Evolutionary conservation across 1,139 yeast species (phyloP).

Genomic region (Petasospora rhodanensis): DNA sequence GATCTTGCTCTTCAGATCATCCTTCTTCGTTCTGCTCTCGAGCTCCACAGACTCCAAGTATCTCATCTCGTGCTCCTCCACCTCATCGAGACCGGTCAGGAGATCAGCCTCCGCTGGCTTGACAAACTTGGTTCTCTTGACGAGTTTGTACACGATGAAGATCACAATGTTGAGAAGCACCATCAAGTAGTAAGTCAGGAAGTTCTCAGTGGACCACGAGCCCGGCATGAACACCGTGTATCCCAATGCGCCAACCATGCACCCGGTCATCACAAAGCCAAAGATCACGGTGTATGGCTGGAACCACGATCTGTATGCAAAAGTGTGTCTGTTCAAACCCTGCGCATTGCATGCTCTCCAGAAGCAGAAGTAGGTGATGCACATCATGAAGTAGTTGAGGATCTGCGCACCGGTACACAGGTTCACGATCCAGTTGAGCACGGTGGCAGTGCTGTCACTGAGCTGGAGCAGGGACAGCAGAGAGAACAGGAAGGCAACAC

Average conservation of each 20-base stretch:
- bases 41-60: conserved; percentile 26
- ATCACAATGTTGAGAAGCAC: conserved; percentile 55
- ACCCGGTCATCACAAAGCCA: conserved; percentile 38
- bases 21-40: conserved; percentile 1
- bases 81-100: conserved; percentile 47
- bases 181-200: conserved; percentile 50
- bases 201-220: conserved; percentile 53
- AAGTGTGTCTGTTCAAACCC: conserved; percentile 42
- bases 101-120: conserved; percentile 51
- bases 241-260: conserved; percentile 62
- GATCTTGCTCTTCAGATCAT: conserved; percentile 1
- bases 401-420: conserved; percentile 67
- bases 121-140: conserved; percentile 47
- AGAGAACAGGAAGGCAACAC: conserved; percentile 34
- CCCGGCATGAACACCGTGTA: conserved; percentile 64
- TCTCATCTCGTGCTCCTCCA: conserved; percentile 46
- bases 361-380: conserved; percentile 54
- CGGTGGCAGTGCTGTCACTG: conserved; percentile 46
- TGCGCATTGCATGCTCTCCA: conserved; percentile 53
- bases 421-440: conserved; percentile 60
- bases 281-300: conserved; percentile 58
- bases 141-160: conserved; percentile 50
- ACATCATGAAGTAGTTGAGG: conserved; percentile 57
- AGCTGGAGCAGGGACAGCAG: conserved; percentile 39
- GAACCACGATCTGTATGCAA: conserved; percentile 47